Evolutionary conservation across 805 yeast genomes (phyloP).

Genomic region (Candida ipomoeae): DNA sequence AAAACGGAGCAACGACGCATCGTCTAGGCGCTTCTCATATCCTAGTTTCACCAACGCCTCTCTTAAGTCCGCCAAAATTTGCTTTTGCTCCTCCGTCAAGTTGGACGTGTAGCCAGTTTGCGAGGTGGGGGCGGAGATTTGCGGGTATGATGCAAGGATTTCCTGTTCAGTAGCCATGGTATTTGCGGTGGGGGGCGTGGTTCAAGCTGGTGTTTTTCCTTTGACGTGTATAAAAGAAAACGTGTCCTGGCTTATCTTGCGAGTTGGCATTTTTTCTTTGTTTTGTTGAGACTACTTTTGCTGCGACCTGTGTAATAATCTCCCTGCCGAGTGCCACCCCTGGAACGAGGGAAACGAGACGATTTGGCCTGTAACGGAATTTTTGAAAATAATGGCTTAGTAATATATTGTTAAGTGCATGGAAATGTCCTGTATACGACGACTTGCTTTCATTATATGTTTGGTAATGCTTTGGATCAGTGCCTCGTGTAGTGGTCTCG

Average conservation of each 20-base stretch:
- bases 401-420: too few species aligned
- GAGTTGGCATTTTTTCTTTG: slow-evolving; percentile 2
- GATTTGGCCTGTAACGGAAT: too few species aligned
- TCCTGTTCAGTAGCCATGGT: slow-evolving; percentile 31
- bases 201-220: not conserved
- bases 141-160: slow-evolving; percentile 63
- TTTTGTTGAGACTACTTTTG: not conserved
- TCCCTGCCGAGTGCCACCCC: not conserved
- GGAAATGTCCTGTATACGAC: too few species aligned
- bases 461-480: too few species aligned
- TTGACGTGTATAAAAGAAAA: slow-evolving; percentile 1
- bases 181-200: not conserved
- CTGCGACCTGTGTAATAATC: slow-evolving; percentile 1
- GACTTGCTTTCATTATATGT: too few species aligned
- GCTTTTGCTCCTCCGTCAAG: slow-evolving; percentile 64
- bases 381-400: too few species aligned
- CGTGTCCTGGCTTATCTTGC: slow-evolving; percentile 6
- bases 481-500: too few species aligned
- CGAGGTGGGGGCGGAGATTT: slow-evolving; percentile 53
- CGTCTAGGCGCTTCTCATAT: slow-evolving; percentile 76
- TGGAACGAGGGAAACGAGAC: not conserved
- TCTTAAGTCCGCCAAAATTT: slow-evolving; percentile 55
- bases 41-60: slow-evolving; percentile 58
- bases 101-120: slow-evolving; percentile 81
- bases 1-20: slow-evolving; percentile 78